Evolutionary conservation across 441 rosid species (phyloP).

Genomic region (Croton setiger): DNA sequence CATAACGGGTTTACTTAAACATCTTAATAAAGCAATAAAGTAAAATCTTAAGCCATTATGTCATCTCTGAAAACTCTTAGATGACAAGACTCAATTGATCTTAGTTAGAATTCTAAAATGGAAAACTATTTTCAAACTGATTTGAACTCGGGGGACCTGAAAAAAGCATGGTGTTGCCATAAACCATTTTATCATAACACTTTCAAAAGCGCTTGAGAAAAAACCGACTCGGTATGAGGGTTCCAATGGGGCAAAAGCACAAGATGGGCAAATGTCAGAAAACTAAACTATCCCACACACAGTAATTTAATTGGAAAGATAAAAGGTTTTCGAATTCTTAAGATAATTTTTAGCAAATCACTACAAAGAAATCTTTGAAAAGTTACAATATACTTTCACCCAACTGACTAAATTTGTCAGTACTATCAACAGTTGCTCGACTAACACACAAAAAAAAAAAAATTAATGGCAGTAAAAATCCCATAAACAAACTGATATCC

Average conservation of each 20-base stretch:
- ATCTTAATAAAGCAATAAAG: no score
- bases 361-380: neutral
- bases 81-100: neutral
- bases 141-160: neutral
- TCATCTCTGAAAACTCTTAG: no score
- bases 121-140: neutral
- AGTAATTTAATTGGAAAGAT: no score
- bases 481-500: neutral
- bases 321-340: neutral
- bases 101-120: neutral
- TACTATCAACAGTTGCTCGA: slow-evolving; percentile 7
- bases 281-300: no score
- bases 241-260: no score
- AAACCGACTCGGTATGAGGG: no score
- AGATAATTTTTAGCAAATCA: neutral
- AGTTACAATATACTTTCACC: neutral
- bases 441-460: neutral
- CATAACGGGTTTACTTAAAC: no score
- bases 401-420: slow-evolving; percentile 8
- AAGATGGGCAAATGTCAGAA: no score
- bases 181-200: neutral
- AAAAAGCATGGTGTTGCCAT: neutral
- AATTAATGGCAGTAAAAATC: neutral
- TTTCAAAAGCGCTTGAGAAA: neutral
- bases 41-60: neutral